Evolutionary conservation across 257 asterid genomes (phyloP), one percentile per base, ranked within the genome.

Genomic region (Striga asiatica): DNA sequence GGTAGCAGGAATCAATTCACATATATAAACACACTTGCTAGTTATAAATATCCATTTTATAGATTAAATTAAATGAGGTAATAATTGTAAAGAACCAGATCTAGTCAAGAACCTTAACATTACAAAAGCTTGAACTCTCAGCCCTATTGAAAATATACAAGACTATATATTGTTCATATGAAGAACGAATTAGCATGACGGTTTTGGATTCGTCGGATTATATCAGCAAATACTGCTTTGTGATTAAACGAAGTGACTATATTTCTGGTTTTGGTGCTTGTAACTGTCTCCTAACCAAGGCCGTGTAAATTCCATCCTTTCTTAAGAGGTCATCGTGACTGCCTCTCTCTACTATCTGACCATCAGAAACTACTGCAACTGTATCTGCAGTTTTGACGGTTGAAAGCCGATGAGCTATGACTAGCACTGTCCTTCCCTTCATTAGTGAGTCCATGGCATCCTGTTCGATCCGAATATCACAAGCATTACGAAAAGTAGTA

Each of bases 391-490:
- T 80, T 62, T 83, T 80, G n/a, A 83, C 94, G 0, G 89, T 80
- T 1, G 82, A 83, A 56, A 80, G 89, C 76, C 89, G 66, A 56
- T 80, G 86, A 3, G 89, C 94, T 47, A 83, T 83, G 6, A 80
- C 89, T 2, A 80, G 79, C 48, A 83, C 89, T 0, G 82, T 80
- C 68, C 94, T 71, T 8, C 94, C 94, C 50, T 55, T 67, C 89
- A 83, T 78, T 23, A 83, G 71, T 16, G 84, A 80, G 58, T 83
- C 89, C 86, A 83, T 83, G 16, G 94, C 94, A 62, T 83, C 82
- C 82, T 83, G 54, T 20, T 20, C 18, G 23, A 8, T 48, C 1
- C 34, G 9, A 45, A 45, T 42, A 20, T n/a, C n/a, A n/a, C n/a
- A n/a, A n/a, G n/a, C n/a, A n/a, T n/a, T n/a, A n/a, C n/a, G n/a